A percentile compares a stretch with the other conserved stretches of the same genome.
Evolutionary conservation across 2,329 filamentous ascomycete genomes (phyloP).

Genomic region (Hypoxylon sp.): DNA sequence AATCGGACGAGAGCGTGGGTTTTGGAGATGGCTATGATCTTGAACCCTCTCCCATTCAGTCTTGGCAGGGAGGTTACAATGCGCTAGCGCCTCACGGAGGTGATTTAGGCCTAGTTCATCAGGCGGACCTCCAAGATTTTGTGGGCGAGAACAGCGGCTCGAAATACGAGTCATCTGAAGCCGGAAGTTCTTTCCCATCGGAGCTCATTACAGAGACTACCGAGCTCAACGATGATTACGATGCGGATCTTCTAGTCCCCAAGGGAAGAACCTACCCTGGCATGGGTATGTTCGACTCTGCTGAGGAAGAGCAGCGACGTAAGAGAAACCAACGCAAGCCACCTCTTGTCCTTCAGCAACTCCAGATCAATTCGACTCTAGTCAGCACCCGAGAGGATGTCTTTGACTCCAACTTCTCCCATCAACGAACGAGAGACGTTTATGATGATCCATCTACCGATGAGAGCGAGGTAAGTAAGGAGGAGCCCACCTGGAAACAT

Average conservation of each 20-base stretch:
- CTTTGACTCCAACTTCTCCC: constrained; percentile 61
- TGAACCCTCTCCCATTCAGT: constrained; percentile 3
- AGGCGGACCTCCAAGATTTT: constrained; percentile 21
- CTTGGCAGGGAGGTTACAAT: constrained; percentile 11
- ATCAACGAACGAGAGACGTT: constrained; percentile 64
- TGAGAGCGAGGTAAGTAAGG: constrained; percentile 57
- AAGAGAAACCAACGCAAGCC: constrained; percentile 83
- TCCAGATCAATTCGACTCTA: constrained; percentile 69
- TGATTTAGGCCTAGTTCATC: constrained; percentile 1
- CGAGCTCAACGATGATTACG: constrained; percentile 44
- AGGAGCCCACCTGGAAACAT: constrained; percentile 14
- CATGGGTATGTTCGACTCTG: constrained; percentile 84
- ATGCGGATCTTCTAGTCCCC: constrained; percentile 49
- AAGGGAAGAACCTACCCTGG: constrained; percentile 80
- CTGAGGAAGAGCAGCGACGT: constrained; percentile 74
- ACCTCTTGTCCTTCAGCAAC: constrained; percentile 71
- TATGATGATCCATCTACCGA: constrained; percentile 67
- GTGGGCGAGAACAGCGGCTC: constrained; percentile 37
- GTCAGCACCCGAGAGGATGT: constrained; percentile 73
- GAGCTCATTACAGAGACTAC: constrained; percentile 44
- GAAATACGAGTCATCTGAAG: constrained; percentile 45
- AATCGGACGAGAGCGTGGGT: constrained; percentile 33
- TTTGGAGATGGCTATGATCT: constrained; percentile 18
- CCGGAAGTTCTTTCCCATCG: constrained; percentile 40
- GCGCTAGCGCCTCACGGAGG: constrained; percentile 8